Evolutionary conservation across 192 early-diverging fungal species (phyloP).

Genomic region (Rhizophagus prolifer): DNA sequence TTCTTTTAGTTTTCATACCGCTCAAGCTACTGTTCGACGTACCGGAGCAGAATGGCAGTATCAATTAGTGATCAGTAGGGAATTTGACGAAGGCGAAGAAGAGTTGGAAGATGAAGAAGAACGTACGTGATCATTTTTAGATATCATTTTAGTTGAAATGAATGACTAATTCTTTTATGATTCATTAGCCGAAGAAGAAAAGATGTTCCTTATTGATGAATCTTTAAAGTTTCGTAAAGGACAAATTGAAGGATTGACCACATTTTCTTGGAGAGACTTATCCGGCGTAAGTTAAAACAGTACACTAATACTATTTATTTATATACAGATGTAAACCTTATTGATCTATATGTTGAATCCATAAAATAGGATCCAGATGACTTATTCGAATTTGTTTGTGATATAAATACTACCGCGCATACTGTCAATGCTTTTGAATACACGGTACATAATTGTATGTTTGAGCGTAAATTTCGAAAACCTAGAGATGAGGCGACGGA

Average conservation of each 20-base stretch:
- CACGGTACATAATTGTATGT: conserved; percentile 67
- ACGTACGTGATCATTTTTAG: not conserved
- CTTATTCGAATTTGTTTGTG: conserved; percentile 50
- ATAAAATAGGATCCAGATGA: conserved; percentile 37
- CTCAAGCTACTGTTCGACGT: conserved; percentile 63
- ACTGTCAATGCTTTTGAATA: conserved; percentile 55
- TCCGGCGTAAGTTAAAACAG: conserved; percentile 34
- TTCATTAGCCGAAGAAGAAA: conserved; percentile 49
- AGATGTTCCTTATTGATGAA: conserved; percentile 67
- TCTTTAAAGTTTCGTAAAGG: conserved; percentile 48
- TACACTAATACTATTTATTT: conserved; percentile 17
- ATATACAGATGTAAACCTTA: not conserved
- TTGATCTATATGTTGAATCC: conserved; percentile 8
- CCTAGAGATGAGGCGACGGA: conserved; percentile 51
- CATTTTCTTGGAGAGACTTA: conserved; percentile 60
- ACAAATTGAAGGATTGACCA: conserved; percentile 32
- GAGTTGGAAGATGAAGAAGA: conserved; percentile 55
- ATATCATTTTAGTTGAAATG: not conserved
- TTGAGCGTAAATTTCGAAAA: conserved; percentile 50
- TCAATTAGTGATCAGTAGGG: conserved; percentile 72
- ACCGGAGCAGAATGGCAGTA: conserved; percentile 66
- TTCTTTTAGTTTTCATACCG: conserved; percentile 65
- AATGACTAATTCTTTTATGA: not conserved
- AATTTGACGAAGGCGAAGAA: conserved; percentile 77
- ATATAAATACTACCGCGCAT: conserved; percentile 37